These are phyloP conservation scores for Pichia kudriavzevii DNA, from an alignment of 1,139 yeast genomes.

Conservation along the genomic window DNA sequence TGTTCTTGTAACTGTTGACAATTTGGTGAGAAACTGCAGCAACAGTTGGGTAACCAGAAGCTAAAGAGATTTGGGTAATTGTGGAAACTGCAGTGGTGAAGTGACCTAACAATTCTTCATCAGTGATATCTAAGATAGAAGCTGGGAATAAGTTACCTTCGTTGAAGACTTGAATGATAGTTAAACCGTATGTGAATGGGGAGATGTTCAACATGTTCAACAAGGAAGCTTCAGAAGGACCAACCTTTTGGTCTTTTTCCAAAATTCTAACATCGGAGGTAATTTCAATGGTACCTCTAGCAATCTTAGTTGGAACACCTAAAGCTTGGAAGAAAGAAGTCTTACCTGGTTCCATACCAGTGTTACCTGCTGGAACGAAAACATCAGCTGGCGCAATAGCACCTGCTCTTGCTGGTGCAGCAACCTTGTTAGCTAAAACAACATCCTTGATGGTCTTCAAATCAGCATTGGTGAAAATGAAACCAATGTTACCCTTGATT, in stretches of 20 bases:
- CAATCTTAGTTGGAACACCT: constrained; percentile 99
- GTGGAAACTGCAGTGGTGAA: constrained; percentile 87
- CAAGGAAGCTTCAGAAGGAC: constrained; percentile 98
- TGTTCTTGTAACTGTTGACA: constrained; percentile 98
- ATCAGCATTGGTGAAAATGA: constrained; percentile 97
- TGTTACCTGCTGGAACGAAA: constrained; percentile 98
- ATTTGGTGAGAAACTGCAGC: constrained; percentile 99
- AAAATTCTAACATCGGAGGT: constrained; percentile 96
- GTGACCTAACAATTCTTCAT: constrained; percentile 90
- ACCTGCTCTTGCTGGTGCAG: constrained; percentile 99
- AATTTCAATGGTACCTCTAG: constrained; percentile 99
- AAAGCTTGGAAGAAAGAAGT: constrained; percentile 99
- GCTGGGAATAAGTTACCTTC: constrained; percentile 98
- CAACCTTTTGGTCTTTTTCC: constrained; percentile 78
- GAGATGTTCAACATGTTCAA: constrained; percentile 99
- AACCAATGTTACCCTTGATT: constrained; percentile 98
- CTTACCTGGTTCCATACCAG: constrained; percentile 99
- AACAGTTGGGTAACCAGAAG: constrained; percentile 98
- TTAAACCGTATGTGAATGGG: constrained; percentile 98
- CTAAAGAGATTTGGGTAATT: constrained; percentile 95
- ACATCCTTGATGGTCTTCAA: constrained; percentile 87
- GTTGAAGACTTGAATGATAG: constrained; percentile 95
- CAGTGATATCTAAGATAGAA: constrained; percentile 95
- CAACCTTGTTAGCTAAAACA: constrained; percentile 87
- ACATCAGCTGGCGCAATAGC: constrained; percentile 98